Base-by-base conservation (phyloP, 2,329 filamentous ascomycete species). In the Hymenoscyphus fraxineus region DNA sequence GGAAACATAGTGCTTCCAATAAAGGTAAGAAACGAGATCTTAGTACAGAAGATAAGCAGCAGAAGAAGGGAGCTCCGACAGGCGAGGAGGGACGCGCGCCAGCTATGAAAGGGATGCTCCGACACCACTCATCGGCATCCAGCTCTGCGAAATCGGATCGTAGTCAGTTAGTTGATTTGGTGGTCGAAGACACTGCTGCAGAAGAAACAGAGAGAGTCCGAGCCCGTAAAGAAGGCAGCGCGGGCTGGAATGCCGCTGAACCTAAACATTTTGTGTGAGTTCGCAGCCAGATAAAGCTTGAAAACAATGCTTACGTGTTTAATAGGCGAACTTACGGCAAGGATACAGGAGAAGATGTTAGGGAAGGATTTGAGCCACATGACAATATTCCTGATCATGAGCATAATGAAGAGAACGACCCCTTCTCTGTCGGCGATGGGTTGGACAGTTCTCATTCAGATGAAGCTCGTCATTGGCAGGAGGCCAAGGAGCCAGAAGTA, bases 121-220 rank as follows among this genome's bases (percentile, higher is more conserved):
- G 79, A 55, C 78, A 80, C 64, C 74, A 82, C 58, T 85, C 84
- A 6, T 79, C 80, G 31, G 78, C 77, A n/a, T 76, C 79, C 2
- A 78, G 76, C 65, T 81, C 80, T 6, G 75, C 73, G 9, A 81
- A 83, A 64, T 88, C 85, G 0, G 82, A 83, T 68, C 80, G 79
- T 66, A 86, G 85, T 68, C 87, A 90, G 69, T 77, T 90, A 5
- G 87, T 90, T 12, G 87, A 90, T 73, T 77, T 90, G 3, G 82
- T 89, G 0, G 84, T 90, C 9, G 86, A 89, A 76, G 85, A 90
- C 72, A 81, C 77, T 56, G 76, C 85, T 58, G 86, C 85, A 6
- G 87, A 89, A 72, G 81, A 86, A 62, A 78, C 83, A 58, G 86
- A 89, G 65, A 82, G 85, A 58, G 82, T 84, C n/a, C 80, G 86